Evolutionary conservation across 1,284 basidiomycete species (phyloP).

Genomic region (Porodaedalea pini): DNA sequence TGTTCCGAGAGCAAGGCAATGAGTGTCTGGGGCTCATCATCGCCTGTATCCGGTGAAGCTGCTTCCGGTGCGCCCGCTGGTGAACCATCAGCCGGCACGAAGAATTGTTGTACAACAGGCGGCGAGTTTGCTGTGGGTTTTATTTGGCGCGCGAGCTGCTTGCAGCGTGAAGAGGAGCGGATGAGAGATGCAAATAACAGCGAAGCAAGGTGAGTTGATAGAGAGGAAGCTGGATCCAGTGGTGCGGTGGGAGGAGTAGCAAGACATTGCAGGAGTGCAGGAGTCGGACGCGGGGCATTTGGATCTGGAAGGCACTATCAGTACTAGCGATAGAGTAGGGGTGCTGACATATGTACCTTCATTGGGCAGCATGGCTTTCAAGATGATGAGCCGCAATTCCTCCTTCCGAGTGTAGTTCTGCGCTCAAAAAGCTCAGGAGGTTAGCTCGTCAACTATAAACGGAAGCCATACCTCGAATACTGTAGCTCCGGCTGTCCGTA

Average conservation of each 20-base stretch:
- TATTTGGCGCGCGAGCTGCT: conserved; percentile 71
- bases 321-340: conserved; percentile 15
- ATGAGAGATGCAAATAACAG: conserved; percentile 71
- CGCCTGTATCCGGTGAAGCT: conserved; percentile 38
- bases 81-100: conserved; percentile 68
- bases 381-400: conserved; percentile 59
- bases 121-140: conserved; percentile 45
- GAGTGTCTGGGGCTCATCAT: conserved; percentile 66
- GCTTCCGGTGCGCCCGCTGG: conserved; percentile 30
- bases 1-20: conserved; percentile 73
- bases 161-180: conserved; percentile 65
- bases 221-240: conserved; percentile 49
- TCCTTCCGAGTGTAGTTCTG: conserved; percentile 75
- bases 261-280: conserved; percentile 65
- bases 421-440: background rate
- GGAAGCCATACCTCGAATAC: conserved; percentile 63
- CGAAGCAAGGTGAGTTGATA: conserved; percentile 64
- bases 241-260: conserved; percentile 51
- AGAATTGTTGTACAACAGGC: conserved; percentile 42
- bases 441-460: background rate
- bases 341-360: conserved; percentile 38
- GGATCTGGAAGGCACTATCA: conserved; percentile 30
- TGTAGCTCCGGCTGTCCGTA: conserved; percentile 59
- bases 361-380: conserved; percentile 62
- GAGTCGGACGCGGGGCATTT: conserved; percentile 43